Percentiles rank a stretch among this genome's conserved stretches.
These are phyloP conservation scores for Phytopythium ostracodes DNA, from an alignment of 352 stramenopile genomes.

Conservation along the genomic window DNA sequence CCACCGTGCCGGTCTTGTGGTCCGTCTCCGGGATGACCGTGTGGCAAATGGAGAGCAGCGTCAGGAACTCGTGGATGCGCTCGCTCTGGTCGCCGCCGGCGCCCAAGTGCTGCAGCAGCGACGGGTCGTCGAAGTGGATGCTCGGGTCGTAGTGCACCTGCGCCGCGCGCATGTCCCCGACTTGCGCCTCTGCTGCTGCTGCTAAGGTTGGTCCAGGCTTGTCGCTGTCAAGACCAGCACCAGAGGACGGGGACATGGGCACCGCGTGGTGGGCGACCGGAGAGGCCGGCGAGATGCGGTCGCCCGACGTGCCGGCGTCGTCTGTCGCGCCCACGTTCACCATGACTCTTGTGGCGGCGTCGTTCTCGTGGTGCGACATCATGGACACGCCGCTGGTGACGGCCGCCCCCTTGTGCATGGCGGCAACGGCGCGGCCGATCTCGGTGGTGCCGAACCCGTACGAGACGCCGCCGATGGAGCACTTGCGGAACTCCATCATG, in stretches of 20 bases:
- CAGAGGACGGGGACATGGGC: not conserved
- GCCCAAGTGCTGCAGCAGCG: constrained; percentile 28
- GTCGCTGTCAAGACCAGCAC: constrained; percentile 1
- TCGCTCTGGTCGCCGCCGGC: constrained; percentile 29
- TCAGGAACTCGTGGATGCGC: constrained; percentile 55
- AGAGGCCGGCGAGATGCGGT: constrained; percentile 4
- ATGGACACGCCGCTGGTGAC: not conserved
- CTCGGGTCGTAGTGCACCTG: constrained; percentile 47
- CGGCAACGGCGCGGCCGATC: constrained; percentile 92
- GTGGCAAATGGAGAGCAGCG: constrained; percentile 53
- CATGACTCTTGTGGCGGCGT: not conserved
- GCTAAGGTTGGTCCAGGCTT: not conserved
- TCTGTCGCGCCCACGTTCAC: constrained; percentile 4
- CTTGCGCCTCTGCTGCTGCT: not conserved
- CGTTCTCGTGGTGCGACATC: not conserved
- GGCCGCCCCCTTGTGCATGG: constrained; percentile 13
- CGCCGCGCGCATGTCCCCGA: constrained; percentile 20
- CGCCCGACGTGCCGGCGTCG: not conserved
- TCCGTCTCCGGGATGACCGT: constrained; percentile 69
- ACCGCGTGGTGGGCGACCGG: not conserved
- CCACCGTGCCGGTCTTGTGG: constrained; percentile 38
- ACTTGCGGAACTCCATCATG: constrained; percentile 96
- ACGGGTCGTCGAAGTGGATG: constrained; percentile 58
- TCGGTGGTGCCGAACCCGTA: constrained; percentile 87
- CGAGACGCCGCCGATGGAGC: constrained; percentile 76